Evolutionary conservation across 306 rosid species (phyloP), one percentile per base, ranked within the genome.

Genomic region (Astragalus glycyphyllos): DNA sequence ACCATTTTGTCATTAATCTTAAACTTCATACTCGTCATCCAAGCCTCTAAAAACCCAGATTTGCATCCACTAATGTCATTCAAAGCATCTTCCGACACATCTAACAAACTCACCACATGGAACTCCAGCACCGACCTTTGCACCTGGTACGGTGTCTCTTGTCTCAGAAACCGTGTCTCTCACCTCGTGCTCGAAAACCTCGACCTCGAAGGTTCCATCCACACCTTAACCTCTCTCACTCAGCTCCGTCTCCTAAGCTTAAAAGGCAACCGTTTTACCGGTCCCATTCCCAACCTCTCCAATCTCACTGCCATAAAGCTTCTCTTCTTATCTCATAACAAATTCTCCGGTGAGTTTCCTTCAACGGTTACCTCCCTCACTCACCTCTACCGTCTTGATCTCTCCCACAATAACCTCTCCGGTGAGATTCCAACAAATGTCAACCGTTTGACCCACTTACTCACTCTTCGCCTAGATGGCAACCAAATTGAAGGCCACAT

Each of bases 241-340:
- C 78, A 85, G 68, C 96, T 90, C 59, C 90, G 97, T 20, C 82
- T 90, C 31, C 86, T 92, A 17, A 90, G 97, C 85, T 91, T 92
- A 1, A 90, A 92, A 74, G 58, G 61, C 8, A 92, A 92, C 84
- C 83, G 82, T 47, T 83, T 90, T 38, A 58, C 84, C 3, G 89
- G 93, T 4, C 81, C 84, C 68, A 84, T 92, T 50, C 91, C 96
- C 1, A 75, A 67, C 57, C 84, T 92, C 54, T 79, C 97, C 32
- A 86, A 86, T 75, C 73, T 90, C 83, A 77, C 85, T 1, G 45
- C 88, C 6, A 66, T 92, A 11, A 88, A 79, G 35, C 91, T 92
- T 26, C 78, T 92, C 12, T 92, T 83, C 14, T 85, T 92, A 44
- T 88, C 96, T 6, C 47, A 76, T 78, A 92, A 92, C 64, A 41